These are phyloP conservation scores for Didymosphaeria variabile DNA, from an alignment of 2,329 filamentous ascomycete genomes.

Conservation along the genomic window DNA sequence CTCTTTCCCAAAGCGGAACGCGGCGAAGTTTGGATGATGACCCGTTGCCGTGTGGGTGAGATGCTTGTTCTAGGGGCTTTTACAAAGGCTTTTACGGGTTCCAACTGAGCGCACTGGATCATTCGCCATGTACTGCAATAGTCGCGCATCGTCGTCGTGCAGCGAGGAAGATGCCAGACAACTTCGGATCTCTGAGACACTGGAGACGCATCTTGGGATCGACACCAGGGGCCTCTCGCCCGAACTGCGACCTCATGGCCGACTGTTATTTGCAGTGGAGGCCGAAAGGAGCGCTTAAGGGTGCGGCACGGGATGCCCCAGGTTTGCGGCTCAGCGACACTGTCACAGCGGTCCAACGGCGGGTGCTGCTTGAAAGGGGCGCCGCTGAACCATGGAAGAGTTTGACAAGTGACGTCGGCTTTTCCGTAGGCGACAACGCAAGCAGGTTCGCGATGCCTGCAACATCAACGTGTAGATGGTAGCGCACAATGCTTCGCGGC, in stretches of 20 bases:
- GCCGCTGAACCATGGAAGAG: conserved; percentile 12
- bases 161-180: conserved; percentile 4
- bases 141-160: neutral
- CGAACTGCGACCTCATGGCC: conserved; percentile 9
- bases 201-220: conserved; percentile 11
- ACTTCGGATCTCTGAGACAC: conserved; percentile 8
- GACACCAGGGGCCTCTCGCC: neutral
- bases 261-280: conserved; percentile 5
- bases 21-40: conserved; percentile 3
- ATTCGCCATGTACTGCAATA: neutral
- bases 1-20: conserved; percentile 8
- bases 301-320: neutral
- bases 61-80: neutral
- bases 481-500: neutral
- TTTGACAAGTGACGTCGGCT: conserved; percentile 2
- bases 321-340: neutral
- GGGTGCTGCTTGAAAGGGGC: conserved; percentile 1
- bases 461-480: neutral
- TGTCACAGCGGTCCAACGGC: neutral
- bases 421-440: neutral
- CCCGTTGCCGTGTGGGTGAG: conserved; percentile 3
- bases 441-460: neutral
- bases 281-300: conserved; percentile 5
- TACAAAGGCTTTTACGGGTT: neutral
- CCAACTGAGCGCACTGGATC: neutral